Evolutionary conservation across 2,329 filamentous ascomycete genomes (phyloP).

Genomic region (Pseudophaeomoniella oleicola): DNA sequence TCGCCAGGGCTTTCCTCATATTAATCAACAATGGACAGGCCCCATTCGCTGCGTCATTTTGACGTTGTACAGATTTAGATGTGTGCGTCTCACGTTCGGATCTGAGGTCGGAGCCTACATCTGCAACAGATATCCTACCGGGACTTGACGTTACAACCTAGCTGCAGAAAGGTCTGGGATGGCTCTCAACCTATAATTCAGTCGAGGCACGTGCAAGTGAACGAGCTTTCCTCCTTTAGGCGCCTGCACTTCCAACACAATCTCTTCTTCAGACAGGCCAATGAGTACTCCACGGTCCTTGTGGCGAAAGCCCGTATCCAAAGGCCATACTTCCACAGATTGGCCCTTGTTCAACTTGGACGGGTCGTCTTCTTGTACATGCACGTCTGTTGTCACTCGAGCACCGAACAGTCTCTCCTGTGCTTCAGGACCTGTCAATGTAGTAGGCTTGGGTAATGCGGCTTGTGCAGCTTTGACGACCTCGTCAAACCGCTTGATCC

Average conservation of each 20-base stretch:
- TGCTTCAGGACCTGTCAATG: constrained; percentile 40
- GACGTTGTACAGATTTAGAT: no score
- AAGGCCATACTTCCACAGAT: constrained; percentile 44
- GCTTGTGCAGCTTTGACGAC: constrained; percentile 29
- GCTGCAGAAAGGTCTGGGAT: no score
- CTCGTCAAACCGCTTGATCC: constrained; percentile 46
- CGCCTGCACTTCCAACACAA: constrained; percentile 40
- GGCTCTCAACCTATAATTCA: constrained; percentile 16
- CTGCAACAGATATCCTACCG: no score
- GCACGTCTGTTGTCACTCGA: constrained; percentile 30
- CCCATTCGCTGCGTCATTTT: no score
- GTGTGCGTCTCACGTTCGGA: no score
- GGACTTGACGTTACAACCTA: no score
- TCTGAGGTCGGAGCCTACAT: no score
- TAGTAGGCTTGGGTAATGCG: constrained; percentile 23
- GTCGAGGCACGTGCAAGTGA: constrained; percentile 46
- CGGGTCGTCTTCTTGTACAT: constrained; percentile 37
- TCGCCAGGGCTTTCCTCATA: no score
- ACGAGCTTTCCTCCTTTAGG: constrained; percentile 25
- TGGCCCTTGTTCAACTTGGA: constrained; percentile 38
- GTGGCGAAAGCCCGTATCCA: constrained; percentile 45
- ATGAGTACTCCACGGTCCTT: constrained; percentile 44
- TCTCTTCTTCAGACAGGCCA: constrained; percentile 36
- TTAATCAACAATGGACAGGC: no score
- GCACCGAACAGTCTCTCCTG: constrained; percentile 28